Percentiles rank a stretch among this genome's conserved stretches.
phyloP scores from a whole-genome alignment of 768 basidiomycete species.

The Leccinum aurantiacum region DNA sequence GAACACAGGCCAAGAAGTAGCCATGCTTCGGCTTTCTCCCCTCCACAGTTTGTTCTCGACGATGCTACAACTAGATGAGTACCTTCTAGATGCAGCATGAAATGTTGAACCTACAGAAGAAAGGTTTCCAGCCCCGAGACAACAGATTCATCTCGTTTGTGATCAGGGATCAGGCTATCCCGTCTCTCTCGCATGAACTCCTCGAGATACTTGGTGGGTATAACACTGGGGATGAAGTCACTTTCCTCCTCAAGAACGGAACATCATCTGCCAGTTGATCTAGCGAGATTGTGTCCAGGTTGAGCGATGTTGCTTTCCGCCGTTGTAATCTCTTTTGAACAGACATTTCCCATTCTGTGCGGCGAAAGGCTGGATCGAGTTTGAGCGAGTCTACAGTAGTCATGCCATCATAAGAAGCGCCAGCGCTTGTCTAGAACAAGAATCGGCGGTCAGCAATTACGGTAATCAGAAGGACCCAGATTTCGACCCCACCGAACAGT shows the following conservation, averaged over 20 bases:
- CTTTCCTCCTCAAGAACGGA: slow-evolving; percentile 40
- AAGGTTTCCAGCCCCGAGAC: slow-evolving; percentile 66
- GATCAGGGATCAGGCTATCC: slow-evolving; percentile 56
- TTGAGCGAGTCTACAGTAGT: slow-evolving; percentile 53
- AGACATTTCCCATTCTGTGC: slow-evolving; percentile 59
- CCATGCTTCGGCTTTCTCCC: slow-evolving; percentile 59
- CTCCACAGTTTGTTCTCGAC: slow-evolving; percentile 77
- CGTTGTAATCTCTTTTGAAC: slow-evolving; percentile 52
- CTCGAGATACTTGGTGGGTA: slow-evolving; percentile 61
- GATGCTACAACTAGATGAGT: slow-evolving; percentile 43
- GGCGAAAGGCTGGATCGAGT: slow-evolving; percentile 59
- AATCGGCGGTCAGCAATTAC: too few species aligned
- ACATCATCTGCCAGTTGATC: slow-evolving; percentile 29
- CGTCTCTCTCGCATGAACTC: slow-evolving; percentile 63
- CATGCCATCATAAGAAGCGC: too few species aligned
- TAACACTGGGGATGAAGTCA: slow-evolving; percentile 68
- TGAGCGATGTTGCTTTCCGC: slow-evolving; percentile 48
- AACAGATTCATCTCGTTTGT: slow-evolving; percentile 54
- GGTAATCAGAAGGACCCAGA: too few species aligned
- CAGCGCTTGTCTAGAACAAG: too few species aligned
- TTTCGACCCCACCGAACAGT: too few species aligned
- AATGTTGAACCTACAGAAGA: slow-evolving; percentile 48
- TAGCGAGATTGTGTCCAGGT: slow-evolving; percentile 27
- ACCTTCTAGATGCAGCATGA: background rate
- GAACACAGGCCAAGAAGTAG: slow-evolving; percentile 54